A percentile compares a stretch with the other conserved stretches of the same genome.
These are phyloP conservation scores for Schizosaccharomyces lindneri DNA, from an alignment of 805 yeast genomes.

Conservation along the genomic window DNA sequence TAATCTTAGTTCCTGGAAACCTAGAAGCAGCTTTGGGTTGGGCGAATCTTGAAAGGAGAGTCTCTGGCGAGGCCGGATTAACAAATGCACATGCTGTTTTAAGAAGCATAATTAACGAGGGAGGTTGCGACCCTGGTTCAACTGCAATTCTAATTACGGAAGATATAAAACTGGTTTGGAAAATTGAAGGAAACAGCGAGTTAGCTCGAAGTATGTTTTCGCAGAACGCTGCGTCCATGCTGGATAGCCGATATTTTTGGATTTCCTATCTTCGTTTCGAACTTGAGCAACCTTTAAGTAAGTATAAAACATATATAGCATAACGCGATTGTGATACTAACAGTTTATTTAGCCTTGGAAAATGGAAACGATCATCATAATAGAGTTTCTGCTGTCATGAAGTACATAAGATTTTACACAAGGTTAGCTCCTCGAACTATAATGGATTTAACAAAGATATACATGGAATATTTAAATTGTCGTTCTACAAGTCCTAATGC, in stretches of 20 bases:
- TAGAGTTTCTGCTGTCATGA: neutral
- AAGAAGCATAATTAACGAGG: constrained; percentile 4
- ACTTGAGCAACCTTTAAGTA: constrained; percentile 8
- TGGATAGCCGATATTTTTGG: constrained; percentile 13
- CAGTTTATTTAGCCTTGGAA: constrained; percentile 2
- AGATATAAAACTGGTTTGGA: constrained; percentile 9
- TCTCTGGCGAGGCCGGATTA: neutral
- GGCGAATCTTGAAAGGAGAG: constrained; percentile 11
- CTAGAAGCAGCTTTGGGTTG: constrained; percentile 11
- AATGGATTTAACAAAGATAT: constrained; percentile 11
- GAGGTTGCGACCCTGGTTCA: constrained; percentile 6
- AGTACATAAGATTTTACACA: constrained; percentile 8
- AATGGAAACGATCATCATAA: neutral
- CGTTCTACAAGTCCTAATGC: constrained; percentile 6
- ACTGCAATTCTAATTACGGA: constrained; percentile 8
- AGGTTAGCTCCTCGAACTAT: constrained; percentile 10
- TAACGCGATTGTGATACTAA: neutral
- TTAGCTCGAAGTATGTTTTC: constrained; percentile 11
- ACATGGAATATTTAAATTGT: constrained; percentile 11
- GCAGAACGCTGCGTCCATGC: constrained; percentile 6
- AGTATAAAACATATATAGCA: neutral
- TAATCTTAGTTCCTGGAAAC: constrained; percentile 9
- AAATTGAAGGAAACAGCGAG: constrained; percentile 7
- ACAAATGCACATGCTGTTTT: constrained; percentile 2
- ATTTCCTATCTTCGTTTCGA: constrained; percentile 13